These are phyloP conservation scores for Paecilomyces dactylethromorphus DNA, from an alignment of 2,329 filamentous ascomycete genomes.

Conservation along the genomic window DNA sequence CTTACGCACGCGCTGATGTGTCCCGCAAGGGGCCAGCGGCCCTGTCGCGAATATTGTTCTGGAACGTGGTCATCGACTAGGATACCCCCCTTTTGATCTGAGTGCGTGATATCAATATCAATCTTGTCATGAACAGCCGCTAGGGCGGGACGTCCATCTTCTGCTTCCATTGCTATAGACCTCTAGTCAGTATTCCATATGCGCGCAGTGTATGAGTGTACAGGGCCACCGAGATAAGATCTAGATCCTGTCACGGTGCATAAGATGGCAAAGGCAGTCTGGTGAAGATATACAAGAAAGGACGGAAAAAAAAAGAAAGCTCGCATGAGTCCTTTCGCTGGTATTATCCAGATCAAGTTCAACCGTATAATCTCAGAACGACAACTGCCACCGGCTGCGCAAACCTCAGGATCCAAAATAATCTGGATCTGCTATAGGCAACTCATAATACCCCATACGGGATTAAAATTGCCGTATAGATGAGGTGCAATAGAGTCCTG, in stretches of 20 bases:
- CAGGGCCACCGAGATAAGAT: not conserved
- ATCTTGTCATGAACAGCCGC: not conserved
- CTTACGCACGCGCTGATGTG: slow-evolving; percentile 23
- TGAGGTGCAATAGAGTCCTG: not conserved
- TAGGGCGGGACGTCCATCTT: not conserved
- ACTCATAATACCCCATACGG: not conserved
- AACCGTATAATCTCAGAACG: slow-evolving; percentile 41
- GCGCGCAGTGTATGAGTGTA: not conserved
- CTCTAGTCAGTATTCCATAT: not conserved
- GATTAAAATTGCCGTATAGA: not conserved
- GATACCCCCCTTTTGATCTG: slow-evolving; percentile 6
- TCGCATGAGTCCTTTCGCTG: slow-evolving; percentile 40
- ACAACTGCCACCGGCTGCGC: slow-evolving; percentile 6
- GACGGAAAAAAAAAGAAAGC: slow-evolving; percentile 15
- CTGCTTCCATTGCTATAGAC: not conserved
- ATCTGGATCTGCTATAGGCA: not conserved
- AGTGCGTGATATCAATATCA: not conserved
- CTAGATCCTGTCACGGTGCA: not conserved
- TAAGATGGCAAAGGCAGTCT: not conserved
- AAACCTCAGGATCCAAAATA: not conserved
- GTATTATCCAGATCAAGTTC: slow-evolving; percentile 41
- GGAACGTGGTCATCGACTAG: slow-evolving; percentile 11
- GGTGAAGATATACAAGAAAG: not conserved
- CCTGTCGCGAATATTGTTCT: not conserved
- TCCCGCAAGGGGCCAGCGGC: slow-evolving; percentile 11